A percentile compares a stretch with the other conserved stretches of the same genome.
phyloP scores from a whole-genome alignment of 352 stramenopile genomes.

The Phytopythium ostracodes region DNA sequence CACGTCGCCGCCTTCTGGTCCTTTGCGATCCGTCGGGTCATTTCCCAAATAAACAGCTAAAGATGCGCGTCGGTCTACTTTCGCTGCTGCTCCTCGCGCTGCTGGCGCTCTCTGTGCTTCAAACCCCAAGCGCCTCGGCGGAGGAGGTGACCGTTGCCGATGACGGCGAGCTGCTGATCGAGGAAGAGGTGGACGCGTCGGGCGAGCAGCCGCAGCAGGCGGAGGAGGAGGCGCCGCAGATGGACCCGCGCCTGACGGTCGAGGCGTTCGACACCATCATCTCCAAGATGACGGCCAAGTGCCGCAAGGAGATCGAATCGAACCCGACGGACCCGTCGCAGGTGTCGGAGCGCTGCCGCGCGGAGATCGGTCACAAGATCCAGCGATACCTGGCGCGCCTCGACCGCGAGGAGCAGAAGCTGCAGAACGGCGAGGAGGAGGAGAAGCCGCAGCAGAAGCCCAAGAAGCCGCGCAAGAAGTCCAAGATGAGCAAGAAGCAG shows the following conservation, averaged over 20 bases:
- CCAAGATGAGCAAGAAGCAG: slow-evolving; percentile 67
- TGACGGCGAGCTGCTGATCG: slow-evolving; percentile 30
- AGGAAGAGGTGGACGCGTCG: slow-evolving; percentile 40
- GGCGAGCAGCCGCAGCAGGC: slow-evolving; percentile 12
- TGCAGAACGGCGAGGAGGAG: slow-evolving; percentile 26
- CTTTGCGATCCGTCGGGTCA: background rate
- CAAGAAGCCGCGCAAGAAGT: slow-evolving; percentile 43
- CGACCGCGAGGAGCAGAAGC: slow-evolving; percentile 27
- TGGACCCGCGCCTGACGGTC: slow-evolving; percentile 45
- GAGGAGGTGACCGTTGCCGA: slow-evolving; percentile 34
- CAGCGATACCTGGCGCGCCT: slow-evolving; percentile 58
- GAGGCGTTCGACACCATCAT: slow-evolving; percentile 69
- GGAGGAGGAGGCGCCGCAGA: slow-evolving; percentile 17
- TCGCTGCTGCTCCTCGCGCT: slow-evolving; percentile 47
- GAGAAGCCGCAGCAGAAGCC: slow-evolving; percentile 27
- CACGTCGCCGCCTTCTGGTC: background rate
- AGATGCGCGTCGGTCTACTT: slow-evolving; percentile 42
- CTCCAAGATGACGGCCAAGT: slow-evolving; percentile 70
- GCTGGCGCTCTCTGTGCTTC: slow-evolving; percentile 29
- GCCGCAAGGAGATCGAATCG: slow-evolving; percentile 62
- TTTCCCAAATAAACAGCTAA: background rate
- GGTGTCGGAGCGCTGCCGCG: slow-evolving; percentile 64
- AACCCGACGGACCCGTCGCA: slow-evolving; percentile 58
- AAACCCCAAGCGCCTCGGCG: slow-evolving; percentile 1
- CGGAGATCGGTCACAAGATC: slow-evolving; percentile 50